phyloP scores from a whole-genome alignment of 192 early-diverging fungal species.

The Coemansia sp. region DNA sequence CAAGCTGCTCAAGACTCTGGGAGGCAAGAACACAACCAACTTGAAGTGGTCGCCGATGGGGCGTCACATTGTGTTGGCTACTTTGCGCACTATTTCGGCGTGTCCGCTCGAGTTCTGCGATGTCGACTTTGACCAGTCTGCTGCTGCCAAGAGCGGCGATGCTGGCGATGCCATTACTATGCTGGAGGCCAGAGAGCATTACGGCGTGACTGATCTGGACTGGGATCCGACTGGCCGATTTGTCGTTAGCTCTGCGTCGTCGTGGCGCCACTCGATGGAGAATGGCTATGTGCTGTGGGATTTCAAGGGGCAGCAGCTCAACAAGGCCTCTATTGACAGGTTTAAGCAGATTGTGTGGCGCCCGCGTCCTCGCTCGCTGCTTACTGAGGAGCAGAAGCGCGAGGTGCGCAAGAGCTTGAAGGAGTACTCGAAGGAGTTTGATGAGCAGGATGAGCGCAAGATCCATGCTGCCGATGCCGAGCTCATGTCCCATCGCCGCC shows the following conservation, averaged over 20 bases:
- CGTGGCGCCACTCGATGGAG: constrained; percentile 84
- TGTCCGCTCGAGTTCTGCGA: constrained; percentile 95
- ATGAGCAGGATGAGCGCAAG: constrained; percentile 81
- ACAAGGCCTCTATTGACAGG: constrained; percentile 68
- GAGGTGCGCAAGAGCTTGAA: constrained; percentile 89
- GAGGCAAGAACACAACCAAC: constrained; percentile 77
- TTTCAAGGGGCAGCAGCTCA: constrained; percentile 79
- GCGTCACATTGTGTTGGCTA: constrained; percentile 85
- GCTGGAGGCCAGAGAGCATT: constrained; percentile 83
- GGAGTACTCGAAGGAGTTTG: constrained; percentile 83
- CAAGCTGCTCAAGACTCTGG: constrained; percentile 79
- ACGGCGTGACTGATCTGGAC: constrained; percentile 91
- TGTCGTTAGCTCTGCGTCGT: constrained; percentile 79
- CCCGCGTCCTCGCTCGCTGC: constrained; percentile 82
- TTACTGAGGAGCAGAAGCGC: constrained; percentile 78
- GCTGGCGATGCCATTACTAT: constrained; percentile 63
- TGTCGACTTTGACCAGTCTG: constrained; percentile 70
- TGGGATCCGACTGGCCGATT: constrained; percentile 99
- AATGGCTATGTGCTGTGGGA: constrained; percentile 93
- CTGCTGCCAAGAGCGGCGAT: constrained; percentile 51
- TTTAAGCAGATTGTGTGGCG: constrained; percentile 97
- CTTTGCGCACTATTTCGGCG: constrained; percentile 67
- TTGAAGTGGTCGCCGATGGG: constrained; percentile 97
- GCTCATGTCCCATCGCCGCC: constrained; percentile 70
- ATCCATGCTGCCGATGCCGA: constrained; percentile 69